These are phyloP conservation scores for Pontederia crassipes DNA, from an alignment of 176 grass and related monocot genomes.

Conservation along the genomic window DNA sequence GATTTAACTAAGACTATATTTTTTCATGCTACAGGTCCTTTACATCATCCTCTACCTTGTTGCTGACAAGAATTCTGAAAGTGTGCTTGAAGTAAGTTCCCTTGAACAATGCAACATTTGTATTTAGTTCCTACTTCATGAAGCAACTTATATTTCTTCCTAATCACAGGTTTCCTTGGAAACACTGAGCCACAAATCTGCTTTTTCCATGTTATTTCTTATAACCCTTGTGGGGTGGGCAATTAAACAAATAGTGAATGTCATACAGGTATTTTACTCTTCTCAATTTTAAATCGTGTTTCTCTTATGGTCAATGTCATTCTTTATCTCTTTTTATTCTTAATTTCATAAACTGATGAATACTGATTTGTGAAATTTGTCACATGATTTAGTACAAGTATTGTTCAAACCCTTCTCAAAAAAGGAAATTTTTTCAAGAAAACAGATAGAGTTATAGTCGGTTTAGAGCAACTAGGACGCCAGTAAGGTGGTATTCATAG, in stretches of 20 bases:
- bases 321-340: neutral
- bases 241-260: constrained; percentile 13
- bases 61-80: constrained; percentile 49
- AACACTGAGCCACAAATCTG: neutral
- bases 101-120: neutral
- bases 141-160: neutral
- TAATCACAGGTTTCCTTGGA: neutral
- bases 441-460: too few relatives aligned
- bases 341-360: neutral
- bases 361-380: neutral
- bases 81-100: constrained; percentile 50
- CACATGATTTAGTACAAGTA: neutral
- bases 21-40: constrained; percentile 50
- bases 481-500: too few relatives aligned
- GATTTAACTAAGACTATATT: neutral
- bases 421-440: too few relatives aligned
- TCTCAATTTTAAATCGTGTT: neutral
- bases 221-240: neutral
- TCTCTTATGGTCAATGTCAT: neutral
- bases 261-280: neutral
- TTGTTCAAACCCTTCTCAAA: too few relatives aligned
- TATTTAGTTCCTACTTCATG: neutral
- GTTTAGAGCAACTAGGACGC: too few relatives aligned
- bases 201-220: neutral
- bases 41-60: constrained; percentile 78